Evolutionary conservation across 1,284 basidiomycete genomes (phyloP), one percentile per base, ranked within the genome.

Genomic region (Heterobasidion parviporum): DNA sequence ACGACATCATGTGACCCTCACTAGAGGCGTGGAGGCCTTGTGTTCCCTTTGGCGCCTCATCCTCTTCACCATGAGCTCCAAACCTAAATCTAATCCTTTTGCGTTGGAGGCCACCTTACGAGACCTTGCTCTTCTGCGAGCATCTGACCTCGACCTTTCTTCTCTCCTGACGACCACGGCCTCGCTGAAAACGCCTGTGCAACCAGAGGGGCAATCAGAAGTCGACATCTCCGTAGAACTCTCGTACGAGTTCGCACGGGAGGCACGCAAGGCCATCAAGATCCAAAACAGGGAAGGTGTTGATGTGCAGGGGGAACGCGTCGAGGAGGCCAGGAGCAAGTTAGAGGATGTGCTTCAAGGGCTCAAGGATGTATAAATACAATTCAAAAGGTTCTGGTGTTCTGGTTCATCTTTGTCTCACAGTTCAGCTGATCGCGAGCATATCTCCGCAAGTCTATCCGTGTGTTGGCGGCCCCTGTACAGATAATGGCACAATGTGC

Each of bases 61-160:
- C 26, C 26, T 26, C 26, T 41, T 10, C 38, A 41, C n/a, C 38
- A 41, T 41, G 38, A 56, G 69, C 38, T 67, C 69, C 20, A 79
- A 74, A 60, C 48, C 70, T 4, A 81, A 80, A 20, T 33, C 54
- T 10, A 54, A 53, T 60, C 77, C 82, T 9, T 72, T 90, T 32
- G 72, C 82, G 7, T 72, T 89, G 48, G 69, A 74, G 56, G 76
- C 81, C 57, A 82, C 81, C 3, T 73, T 89, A 45, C 82, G 78
- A n/a, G 88, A 90, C 67, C 78, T 90, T 34, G 86, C 87, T 2
- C 68, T 87, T 34, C 70, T 90, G 20, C 79, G 84, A 45, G 80
- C 81, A 20, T 81, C 82, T 6, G 79, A 78, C 49, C 59, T 82
- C 36, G 79, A 87, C 62, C 62, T 87, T 15, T 70, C 77, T 16